Evolutionary conservation across 345 rosid species (phyloP), one percentile per base, ranked within the genome.

Genomic region (Bruguiera gymnorhiza): DNA sequence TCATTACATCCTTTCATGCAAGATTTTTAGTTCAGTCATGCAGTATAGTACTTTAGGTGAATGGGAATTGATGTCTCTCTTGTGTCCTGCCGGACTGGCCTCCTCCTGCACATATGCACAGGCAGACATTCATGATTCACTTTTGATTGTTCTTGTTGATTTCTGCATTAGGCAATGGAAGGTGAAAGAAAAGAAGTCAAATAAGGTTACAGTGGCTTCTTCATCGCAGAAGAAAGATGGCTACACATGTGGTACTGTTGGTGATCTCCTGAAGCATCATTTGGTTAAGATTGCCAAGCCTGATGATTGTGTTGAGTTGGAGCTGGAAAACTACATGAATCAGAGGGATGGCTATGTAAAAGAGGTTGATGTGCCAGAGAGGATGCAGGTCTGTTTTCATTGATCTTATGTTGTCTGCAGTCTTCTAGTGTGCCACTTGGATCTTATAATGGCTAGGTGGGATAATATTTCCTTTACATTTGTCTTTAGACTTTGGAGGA

Each of bases 181-280:
- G 62, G 3, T 76, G 39, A 95, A 85, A 89, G 85, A 70, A 76
- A 90, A 83, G 76, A 95, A 89, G 79, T 78, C 80, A 51, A 86
- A 88, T 83, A 92, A 85, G 86, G 92, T 92, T 30, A 66, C 85
- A 2, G 98, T 92, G 73, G 87, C 96, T 19, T 80, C 88, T 59
- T 78, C 73, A 64, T 89, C 97, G 60, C 70, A 90, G 75, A 85
- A 82, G 75, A 98, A 92, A 72, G 98, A 98, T 76, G 89, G 81
- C 70, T 97, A 95, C 23, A 87, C 92, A 75, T 89, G 87, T 65
- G 99, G 98, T 21, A 98, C 92, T 80, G 94, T 87, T 36, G 99
- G 87, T 43, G 96, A 90, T 66, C 81, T 92, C 26, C 63, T 95
- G 36, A 65, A 63, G 69, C 79, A 81, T 51, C 99, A 43, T 43